Conservation (phyloP, 169 alveolate species). For the Plasmodium gonderi region DNA sequence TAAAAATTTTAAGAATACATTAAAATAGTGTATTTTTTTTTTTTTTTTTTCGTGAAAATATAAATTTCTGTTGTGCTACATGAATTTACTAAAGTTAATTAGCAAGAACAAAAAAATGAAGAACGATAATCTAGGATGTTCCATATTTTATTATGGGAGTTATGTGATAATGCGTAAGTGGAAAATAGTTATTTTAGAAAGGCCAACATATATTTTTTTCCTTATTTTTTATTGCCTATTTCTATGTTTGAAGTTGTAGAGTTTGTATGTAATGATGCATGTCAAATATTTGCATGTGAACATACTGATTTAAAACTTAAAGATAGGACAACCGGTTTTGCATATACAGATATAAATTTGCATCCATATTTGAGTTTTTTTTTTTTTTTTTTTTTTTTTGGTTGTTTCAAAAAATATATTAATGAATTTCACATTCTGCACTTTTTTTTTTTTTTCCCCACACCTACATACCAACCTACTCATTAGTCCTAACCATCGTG, state of each 20-base stretch:
- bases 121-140: conserved; percentile 19
- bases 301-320: neutral
- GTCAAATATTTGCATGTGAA: neutral
- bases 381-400: too few species aligned
- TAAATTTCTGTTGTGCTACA: conserved; percentile 17
- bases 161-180: conserved; percentile 59
- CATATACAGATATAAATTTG: neutral
- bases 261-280: neutral
- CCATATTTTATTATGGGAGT: conserved; percentile 24
- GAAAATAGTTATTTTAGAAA: conserved; percentile 1
- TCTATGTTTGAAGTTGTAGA: neutral
- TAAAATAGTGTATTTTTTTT: neutral
- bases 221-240: neutral
- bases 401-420: too few species aligned
- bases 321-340: neutral
- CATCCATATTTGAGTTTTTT: neutral
- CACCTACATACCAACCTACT: too few species aligned
- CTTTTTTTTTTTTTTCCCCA: neutral
- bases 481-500: conserved; percentile 40
- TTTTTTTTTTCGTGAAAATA: neutral
- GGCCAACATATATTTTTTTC: neutral
- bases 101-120: conserved; percentile 59
- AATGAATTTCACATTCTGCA: neutral
- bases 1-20: neutral
- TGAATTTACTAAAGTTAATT: conserved; percentile 39